These are phyloP conservation scores for Kurtzmaniella quercitrusa DNA, from an alignment of 1,139 yeast genomes.

Conservation along the genomic window DNA sequence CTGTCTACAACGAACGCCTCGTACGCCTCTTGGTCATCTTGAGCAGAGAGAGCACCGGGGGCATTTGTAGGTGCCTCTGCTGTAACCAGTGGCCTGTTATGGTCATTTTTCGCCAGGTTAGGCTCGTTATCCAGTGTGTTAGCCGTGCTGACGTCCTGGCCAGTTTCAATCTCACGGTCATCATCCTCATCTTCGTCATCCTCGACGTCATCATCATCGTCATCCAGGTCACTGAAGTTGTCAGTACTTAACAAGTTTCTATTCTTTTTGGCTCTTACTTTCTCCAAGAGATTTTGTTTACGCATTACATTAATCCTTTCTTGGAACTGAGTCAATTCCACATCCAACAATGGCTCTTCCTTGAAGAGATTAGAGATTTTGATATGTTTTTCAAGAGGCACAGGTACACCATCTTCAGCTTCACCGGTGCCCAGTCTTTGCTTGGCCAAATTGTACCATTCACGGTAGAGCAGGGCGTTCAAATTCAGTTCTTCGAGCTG, in stretches of 20 bases:
- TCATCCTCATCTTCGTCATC: slow-evolving; percentile 26
- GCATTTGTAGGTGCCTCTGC: not conserved
- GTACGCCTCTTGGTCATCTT: slow-evolving; percentile 34
- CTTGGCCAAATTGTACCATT: slow-evolving; percentile 51
- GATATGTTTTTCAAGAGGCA: slow-evolving; percentile 42
- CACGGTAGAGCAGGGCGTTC: slow-evolving; percentile 39
- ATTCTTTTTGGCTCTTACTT: slow-evolving; percentile 54
- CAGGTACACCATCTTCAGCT: slow-evolving; percentile 55
- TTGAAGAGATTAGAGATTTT: slow-evolving; percentile 29
- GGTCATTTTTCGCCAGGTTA: not conserved
- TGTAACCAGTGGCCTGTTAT: not conserved
- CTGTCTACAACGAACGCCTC: slow-evolving; percentile 41
- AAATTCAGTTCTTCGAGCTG: slow-evolving; percentile 25
- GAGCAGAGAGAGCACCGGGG: slow-evolving; percentile 7
- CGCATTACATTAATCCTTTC: slow-evolving; percentile 39
- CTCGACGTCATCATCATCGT: slow-evolving; percentile 41
- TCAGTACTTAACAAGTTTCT: slow-evolving; percentile 49
- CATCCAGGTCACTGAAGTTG: slow-evolving; percentile 34
- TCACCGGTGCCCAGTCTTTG: slow-evolving; percentile 26
- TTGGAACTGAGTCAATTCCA: slow-evolving; percentile 47
- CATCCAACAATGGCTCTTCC: slow-evolving; percentile 49
- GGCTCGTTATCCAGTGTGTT: not conserved
- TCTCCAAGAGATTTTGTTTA: slow-evolving; percentile 45
- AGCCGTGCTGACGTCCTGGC: slow-evolving; percentile 1
- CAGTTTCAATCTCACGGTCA: slow-evolving; percentile 8